Evolutionary conservation across 805 yeast species (phyloP).

Genomic region (Schwanniomyces sp.): DNA sequence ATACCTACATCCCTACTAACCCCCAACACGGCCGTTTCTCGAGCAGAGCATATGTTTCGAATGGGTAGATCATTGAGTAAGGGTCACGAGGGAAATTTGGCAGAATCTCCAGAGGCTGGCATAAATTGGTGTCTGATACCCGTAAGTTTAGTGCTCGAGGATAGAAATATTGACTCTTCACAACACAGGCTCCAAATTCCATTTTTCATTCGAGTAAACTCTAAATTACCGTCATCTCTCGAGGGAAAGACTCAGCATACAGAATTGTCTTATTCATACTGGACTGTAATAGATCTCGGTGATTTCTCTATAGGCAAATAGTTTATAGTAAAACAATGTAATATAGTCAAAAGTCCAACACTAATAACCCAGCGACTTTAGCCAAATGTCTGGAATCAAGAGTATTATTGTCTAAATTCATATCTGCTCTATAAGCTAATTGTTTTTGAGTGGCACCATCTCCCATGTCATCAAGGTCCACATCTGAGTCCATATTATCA

Average conservation of each 20-base stretch:
- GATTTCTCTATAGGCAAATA: background rate
- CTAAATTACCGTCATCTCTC: constrained; percentile 23
- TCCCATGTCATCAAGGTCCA: constrained; percentile 12
- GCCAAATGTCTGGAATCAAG: constrained; percentile 56
- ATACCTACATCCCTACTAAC: constrained; percentile 37
- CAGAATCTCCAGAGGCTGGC: constrained; percentile 19
- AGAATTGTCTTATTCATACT: constrained; percentile 10
- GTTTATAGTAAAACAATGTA: background rate
- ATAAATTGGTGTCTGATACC: constrained; percentile 39
- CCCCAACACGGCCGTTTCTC: constrained; percentile 23
- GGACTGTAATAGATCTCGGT: constrained; percentile 12
- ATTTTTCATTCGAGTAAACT: constrained; percentile 24
- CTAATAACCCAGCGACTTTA: constrained; percentile 55
- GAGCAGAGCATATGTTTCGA: constrained; percentile 31
- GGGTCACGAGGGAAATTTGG: background rate
- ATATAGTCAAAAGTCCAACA: constrained; percentile 48
- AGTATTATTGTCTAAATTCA: constrained; percentile 22
- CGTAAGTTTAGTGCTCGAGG: constrained; percentile 8
- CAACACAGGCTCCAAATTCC: constrained; percentile 22
- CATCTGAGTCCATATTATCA: constrained; percentile 14
- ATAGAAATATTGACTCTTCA: background rate
- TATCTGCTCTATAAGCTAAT: constrained; percentile 9
- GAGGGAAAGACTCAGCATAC: constrained; percentile 11
- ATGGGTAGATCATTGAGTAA: constrained; percentile 9
- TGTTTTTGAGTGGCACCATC: constrained; percentile 20